Evolutionary conservation across 139 green algal species (phyloP), one percentile per base, ranked within the genome.

Genomic region (Chlorokybus atmophyticus): DNA sequence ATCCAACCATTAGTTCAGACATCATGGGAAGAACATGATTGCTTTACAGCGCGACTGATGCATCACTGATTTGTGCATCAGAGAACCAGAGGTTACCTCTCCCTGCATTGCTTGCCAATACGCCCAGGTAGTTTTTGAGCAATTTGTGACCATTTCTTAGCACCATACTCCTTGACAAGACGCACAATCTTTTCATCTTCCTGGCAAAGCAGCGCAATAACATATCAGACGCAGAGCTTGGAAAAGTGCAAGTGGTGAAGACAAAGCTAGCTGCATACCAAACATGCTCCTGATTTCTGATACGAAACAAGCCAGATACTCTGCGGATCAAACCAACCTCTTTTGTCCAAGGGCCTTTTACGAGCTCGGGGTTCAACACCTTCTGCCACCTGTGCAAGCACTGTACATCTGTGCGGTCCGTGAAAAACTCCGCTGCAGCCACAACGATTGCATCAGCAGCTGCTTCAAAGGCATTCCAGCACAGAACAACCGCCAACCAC

Each of bases 331-430:
- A 14, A 66, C 32, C 53, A 78, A 70, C 62, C 57, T 71, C 76
- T 10, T 61, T 63, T 8, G 75, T 87, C 84, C 84, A 93, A n/a
- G 73, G 66, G 1, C 81, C 81, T 57, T 93, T 93, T 41, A 89
- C 68, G 2, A 93, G 63, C 7, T 83, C 77, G 1, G 83, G 83
- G 56, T 93, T 93, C 24, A 93, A 74, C 14, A 93, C 83, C 60
- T 93, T 93, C 55, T 91, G 83, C 83, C 83, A 93, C 27, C 83
- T 62, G 65, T 93, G 83, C 35, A 93, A 73, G 60, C 83, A 93
- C 72, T 93, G 83, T n/a, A 91, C 83, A 55, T 93, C 83, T 29
- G 68, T 88, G 8, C 83, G 66, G 26, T 81, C 79, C 0, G 54
- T 28, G 44, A 93, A 83, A 62, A 82, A 82, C 25, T 82, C 74